Evolutionary conservation across 2,329 filamentous ascomycete species (phyloP).

Genomic region (Ophiostoma sp.): DNA sequence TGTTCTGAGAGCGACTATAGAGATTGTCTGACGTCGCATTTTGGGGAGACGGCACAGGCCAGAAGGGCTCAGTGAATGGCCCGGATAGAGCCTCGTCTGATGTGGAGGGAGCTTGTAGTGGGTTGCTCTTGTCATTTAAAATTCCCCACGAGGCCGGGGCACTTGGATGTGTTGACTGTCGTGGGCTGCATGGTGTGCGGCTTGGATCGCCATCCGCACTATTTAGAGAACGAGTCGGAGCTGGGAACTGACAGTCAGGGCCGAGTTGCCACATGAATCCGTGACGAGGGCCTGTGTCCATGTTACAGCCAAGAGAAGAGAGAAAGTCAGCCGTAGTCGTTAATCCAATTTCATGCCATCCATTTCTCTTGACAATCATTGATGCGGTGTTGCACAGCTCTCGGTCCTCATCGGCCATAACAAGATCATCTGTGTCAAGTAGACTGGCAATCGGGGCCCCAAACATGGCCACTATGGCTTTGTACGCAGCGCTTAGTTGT

Average conservation of each 20-base stretch:
- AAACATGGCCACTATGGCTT: slow-evolving; percentile 48
- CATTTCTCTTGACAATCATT: slow-evolving; percentile 43
- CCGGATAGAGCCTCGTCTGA: background rate
- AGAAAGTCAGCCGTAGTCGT: slow-evolving; percentile 48
- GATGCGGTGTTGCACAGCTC: slow-evolving; percentile 41
- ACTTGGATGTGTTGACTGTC: background rate
- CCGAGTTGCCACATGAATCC: slow-evolving; percentile 38
- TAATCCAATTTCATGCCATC: slow-evolving; percentile 46
- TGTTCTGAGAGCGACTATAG: background rate
- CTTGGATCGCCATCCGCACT: background rate
- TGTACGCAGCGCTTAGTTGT: slow-evolving; percentile 46
- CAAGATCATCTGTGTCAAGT: slow-evolving; percentile 41
- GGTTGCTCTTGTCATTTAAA: background rate
- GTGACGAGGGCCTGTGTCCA: slow-evolving; percentile 37
- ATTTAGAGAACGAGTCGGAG: background rate
- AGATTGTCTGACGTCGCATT: background rate
- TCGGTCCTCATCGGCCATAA: slow-evolving; percentile 43
- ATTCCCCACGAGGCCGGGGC: background rate
- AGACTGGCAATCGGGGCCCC: slow-evolving; percentile 41
- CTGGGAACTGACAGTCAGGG: background rate
- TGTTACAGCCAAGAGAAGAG: slow-evolving; percentile 44
- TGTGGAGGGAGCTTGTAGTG: background rate
- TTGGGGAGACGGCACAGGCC: background rate
- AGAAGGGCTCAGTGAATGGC: background rate
- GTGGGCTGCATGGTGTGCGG: background rate